Evolutionary conservation across 306 rosid genomes (phyloP).

Genomic region (Erythrophleum fordii): DNA sequence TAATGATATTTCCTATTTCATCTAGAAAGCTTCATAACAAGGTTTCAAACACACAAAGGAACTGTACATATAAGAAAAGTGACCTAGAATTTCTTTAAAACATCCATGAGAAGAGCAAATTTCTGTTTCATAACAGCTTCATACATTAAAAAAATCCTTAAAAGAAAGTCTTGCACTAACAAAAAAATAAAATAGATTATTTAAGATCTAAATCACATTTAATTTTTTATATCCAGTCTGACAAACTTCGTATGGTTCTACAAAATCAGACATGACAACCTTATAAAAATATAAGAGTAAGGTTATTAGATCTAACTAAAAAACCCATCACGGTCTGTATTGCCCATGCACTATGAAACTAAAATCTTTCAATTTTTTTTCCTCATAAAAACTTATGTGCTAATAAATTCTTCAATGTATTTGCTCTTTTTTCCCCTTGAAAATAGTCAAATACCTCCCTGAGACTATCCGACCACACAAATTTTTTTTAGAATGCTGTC

Average conservation of each 20-base stretch:
- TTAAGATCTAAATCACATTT: neutral
- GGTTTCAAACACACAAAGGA: neutral
- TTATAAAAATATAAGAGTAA: neutral
- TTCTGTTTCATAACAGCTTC: neutral
- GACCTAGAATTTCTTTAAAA: neutral
- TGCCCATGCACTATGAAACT: neutral
- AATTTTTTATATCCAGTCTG: neutral
- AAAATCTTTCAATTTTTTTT: neutral
- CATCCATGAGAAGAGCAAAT: neutral
- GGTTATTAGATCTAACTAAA: neutral
- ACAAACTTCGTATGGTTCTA: neutral
- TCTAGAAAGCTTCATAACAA: neutral
- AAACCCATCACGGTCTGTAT: neutral
- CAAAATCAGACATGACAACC: neutral
- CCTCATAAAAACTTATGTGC: neutral
- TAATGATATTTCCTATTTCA: neutral
- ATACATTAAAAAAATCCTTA: neutral
- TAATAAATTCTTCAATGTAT: neutral
- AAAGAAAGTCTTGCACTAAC: neutral
- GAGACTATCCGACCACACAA: conserved; percentile 5
- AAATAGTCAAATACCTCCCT: neutral
- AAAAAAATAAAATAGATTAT: neutral
- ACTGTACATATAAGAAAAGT: neutral
- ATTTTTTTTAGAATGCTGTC: neutral
- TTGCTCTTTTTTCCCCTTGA: neutral